Base-by-base conservation (phyloP, 192 early-diverging fungal genomes). In the Coemansia sp. region DNA sequence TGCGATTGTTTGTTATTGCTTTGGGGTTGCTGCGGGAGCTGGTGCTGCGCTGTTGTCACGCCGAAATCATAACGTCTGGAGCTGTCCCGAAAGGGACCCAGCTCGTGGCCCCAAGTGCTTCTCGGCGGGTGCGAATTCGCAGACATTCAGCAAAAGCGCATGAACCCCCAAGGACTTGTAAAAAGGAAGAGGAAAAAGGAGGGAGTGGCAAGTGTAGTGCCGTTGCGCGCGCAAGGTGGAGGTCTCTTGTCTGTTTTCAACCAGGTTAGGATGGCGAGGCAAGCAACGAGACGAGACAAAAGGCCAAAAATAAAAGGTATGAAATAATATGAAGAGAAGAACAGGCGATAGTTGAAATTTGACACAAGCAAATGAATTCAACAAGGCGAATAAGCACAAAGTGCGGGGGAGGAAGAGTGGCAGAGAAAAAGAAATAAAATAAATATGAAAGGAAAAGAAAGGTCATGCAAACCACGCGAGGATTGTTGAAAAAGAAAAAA, bases 41-140 rank as follows among this genome's bases (percentile, higher is more conserved):
- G 48, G 25, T 40, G 14, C 48, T 56, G 14, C 48, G 56, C n/a
- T n/a, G n/a, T 29, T 25, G 30, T 54, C n/a, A 14, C 29, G 52
- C 27, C 17, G n/a, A 54, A 31, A 15, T 57, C 57, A 34, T 47
- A 47, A 59, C 47, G 61, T 44, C 45, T 59, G 4, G 56, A 23
- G 52, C 14, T 40, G 22, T 48, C 57, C 68, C 66, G 66, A 33
- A 73, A 57, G n/a, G 76, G 40, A 10, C 70, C 70, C 22, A 56
- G 67, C 62, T 73, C 76, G 23, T 60, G 50, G 33, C 66, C 57
- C 76, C 76, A 79, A 50, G 20, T 56, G 22, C 60, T 58, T 23
- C 29, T 52, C 36, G 62, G 54, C 56, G 72, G 75, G 56, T 79
- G 76, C 53, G 66, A 66, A 66, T 69, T 67, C 40, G 63, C 48